Base-by-base conservation (phyloP, 805 yeast species). In the Candida arabinofermentans region DNA sequence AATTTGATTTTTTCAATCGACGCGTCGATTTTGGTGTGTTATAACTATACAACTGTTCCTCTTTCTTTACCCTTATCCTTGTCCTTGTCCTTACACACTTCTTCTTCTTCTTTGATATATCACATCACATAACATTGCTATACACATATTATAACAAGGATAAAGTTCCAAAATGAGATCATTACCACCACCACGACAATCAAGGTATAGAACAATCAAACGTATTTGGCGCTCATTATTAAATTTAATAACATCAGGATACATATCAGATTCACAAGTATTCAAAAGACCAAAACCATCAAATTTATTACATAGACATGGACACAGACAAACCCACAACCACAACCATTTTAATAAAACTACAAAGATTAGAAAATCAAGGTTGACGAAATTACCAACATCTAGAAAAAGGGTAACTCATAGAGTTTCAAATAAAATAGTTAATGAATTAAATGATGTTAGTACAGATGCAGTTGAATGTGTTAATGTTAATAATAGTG, bases 111-210 rank as follows among this genome's bases (percentile, higher is more conserved):
- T 10, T 27, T 27, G 17, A 16, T 23, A 7, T 23, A 23, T 23
- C 9, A 23, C n/a, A n/a, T n/a, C n/a, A n/a, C n/a, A n/a, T n/a
- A n/a, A n/a, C n/a, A n/a, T n/a, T n/a, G n/a, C n/a, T n/a, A n/a
- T n/a, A n/a, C n/a, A n/a, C n/a, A n/a, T n/a, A n/a, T n/a, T n/a
- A n/a, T n/a, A n/a, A n/a, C n/a, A n/a, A n/a, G n/a, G n/a, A n/a
- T n/a, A n/a, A n/a, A n/a, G n/a, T n/a, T n/a, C n/a, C n/a, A n/a
- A 7, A 3, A 61, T 61, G 69, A 55, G 67, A 33, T 65, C 69
- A 31, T 41, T 64, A 36, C 69, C 69, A 5, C 61, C 64, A 27
- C 67, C 69, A 29, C 46, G 69, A 12, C 58, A 61, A 39, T 65
- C 69, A 13, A 50, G 66, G 32, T 49, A 39, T 19, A 41, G 69